These are phyloP conservation scores for Sphagnum fallax DNA, from an alignment of 228 moss, liverwort and hornwort genomes.

Conservation along the genomic window DNA sequence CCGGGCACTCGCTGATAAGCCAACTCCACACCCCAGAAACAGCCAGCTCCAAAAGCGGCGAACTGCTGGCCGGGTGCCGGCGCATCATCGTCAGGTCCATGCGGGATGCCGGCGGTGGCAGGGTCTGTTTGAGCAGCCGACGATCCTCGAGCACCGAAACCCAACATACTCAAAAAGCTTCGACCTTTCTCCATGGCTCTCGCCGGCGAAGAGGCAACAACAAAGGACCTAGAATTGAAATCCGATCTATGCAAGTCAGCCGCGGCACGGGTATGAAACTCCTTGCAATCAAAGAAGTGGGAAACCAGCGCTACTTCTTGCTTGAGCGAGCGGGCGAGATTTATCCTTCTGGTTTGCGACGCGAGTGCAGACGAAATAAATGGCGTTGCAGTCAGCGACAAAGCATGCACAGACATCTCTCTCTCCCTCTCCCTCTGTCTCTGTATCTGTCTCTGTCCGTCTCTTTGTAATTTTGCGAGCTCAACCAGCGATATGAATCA, in stretches of 20 bases:
- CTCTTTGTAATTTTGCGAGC: background rate
- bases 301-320: background rate
- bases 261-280: background rate
- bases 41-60: constrained; percentile 73
- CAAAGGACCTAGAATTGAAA: background rate
- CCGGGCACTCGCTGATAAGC: constrained; percentile 73
- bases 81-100: constrained; percentile 55
- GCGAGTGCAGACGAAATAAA: background rate
- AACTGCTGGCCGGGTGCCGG: constrained; percentile 38
- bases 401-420: constrained; percentile 3
- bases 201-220: no score
- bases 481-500: no score
- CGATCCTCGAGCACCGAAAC: constrained; percentile 33
- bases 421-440: background rate
- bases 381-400: constrained; percentile 2
- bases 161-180: constrained; percentile 44
- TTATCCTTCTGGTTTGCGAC: background rate
- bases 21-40: constrained; percentile 92
- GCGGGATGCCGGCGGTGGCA: constrained; percentile 33
- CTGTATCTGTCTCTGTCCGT: background rate
- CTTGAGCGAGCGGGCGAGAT: background rate
- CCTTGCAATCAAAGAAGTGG: background rate
- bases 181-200: constrained; percentile 4
- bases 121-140: constrained; percentile 20
- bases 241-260: background rate